A percentile compares a stretch with the other conserved stretches of the same genome.
phyloP scores from a whole-genome alignment of 768 basidiomycete genomes.

The Collybia sordida region DNA sequence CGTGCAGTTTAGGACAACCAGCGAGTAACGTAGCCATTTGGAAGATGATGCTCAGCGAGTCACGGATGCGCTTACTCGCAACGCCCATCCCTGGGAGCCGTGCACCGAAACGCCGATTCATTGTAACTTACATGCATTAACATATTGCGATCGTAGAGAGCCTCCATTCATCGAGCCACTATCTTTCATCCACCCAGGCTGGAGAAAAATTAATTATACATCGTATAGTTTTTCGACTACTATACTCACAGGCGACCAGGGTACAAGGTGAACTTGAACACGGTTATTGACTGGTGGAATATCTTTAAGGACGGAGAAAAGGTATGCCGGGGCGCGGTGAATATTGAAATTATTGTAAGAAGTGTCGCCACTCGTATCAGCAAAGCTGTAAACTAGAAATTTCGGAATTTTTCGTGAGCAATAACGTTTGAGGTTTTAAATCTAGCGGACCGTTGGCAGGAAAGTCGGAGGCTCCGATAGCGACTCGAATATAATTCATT shows the following conservation, averaged over 20 bases:
- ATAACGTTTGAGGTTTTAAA: not conserved
- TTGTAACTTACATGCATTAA: conserved; percentile 48
- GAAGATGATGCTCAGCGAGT: conserved; percentile 49
- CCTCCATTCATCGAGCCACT: conserved; percentile 69
- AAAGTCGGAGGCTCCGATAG: conserved; percentile 76
- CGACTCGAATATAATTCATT: conserved; percentile 65
- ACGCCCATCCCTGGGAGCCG: conserved; percentile 54
- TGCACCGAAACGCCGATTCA: conserved; percentile 67
- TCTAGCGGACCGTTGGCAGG: conserved; percentile 46
- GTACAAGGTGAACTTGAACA: conserved; percentile 56
- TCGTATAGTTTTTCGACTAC: not conserved
- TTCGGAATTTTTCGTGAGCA: no score
- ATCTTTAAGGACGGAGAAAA: conserved; percentile 64
- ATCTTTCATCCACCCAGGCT: conserved; percentile 83
- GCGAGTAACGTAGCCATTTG: conserved; percentile 57
- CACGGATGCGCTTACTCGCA: conserved; percentile 66
- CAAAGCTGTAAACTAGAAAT: conserved; percentile 59
- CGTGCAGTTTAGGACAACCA: conserved; percentile 74
- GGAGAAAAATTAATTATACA: conserved; percentile 6
- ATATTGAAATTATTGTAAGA: conserved; percentile 59
- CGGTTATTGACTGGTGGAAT: conserved; percentile 56
- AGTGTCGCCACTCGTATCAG: conserved; percentile 62
- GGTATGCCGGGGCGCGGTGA: conserved; percentile 52
- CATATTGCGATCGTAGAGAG: conserved; percentile 48
- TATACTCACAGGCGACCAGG: conserved; percentile 71